Conservation (phyloP, 495 filamentous ascomycete genomes). For the Acidiella bohemica region DNA sequence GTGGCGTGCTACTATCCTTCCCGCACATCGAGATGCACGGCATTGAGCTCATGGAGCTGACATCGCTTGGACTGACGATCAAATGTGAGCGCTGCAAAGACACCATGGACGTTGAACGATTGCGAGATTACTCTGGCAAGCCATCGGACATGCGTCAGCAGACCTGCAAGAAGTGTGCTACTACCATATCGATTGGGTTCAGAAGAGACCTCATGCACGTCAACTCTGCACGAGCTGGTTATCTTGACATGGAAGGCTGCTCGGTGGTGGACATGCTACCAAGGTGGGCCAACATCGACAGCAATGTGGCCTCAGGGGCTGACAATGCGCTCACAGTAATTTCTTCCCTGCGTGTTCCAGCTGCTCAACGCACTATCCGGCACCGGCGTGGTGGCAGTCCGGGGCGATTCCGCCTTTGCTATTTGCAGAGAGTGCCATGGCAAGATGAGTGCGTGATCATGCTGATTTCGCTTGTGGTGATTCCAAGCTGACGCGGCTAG, state of each 20-base stretch:
- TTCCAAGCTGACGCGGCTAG: slow-evolving; percentile 2
- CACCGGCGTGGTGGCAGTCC: slow-evolving; percentile 55
- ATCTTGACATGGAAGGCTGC: slow-evolving; percentile 70
- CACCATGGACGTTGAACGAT: slow-evolving; percentile 52
- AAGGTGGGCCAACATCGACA: slow-evolving; percentile 34
- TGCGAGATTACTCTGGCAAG: slow-evolving; percentile 37
- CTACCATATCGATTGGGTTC: slow-evolving; percentile 52
- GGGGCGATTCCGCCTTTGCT: slow-evolving; percentile 62
- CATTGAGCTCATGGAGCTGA: slow-evolving; percentile 67
- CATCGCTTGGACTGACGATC: slow-evolving; percentile 52
- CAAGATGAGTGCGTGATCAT: slow-evolving; percentile 49
- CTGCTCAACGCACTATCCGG: slow-evolving; percentile 58
- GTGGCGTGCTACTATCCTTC: slow-evolving; percentile 69
- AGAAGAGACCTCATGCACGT: slow-evolving; percentile 64
- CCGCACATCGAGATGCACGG: slow-evolving; percentile 68
- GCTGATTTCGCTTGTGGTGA: background rate
- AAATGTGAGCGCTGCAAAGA: slow-evolving; percentile 83
- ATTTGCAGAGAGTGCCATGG: slow-evolving; percentile 71
- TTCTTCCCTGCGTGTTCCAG: slow-evolving; percentile 71
- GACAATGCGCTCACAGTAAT: slow-evolving; percentile 35
- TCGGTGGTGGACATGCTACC: slow-evolving; percentile 67
- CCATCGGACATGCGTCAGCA: slow-evolving; percentile 24
- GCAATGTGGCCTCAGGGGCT: background rate
- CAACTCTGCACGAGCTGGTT: slow-evolving; percentile 64
- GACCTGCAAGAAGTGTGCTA: slow-evolving; percentile 68